Conservation (phyloP, 2,329 filamentous ascomycete species). For the Monilinia fructicola region DNA sequence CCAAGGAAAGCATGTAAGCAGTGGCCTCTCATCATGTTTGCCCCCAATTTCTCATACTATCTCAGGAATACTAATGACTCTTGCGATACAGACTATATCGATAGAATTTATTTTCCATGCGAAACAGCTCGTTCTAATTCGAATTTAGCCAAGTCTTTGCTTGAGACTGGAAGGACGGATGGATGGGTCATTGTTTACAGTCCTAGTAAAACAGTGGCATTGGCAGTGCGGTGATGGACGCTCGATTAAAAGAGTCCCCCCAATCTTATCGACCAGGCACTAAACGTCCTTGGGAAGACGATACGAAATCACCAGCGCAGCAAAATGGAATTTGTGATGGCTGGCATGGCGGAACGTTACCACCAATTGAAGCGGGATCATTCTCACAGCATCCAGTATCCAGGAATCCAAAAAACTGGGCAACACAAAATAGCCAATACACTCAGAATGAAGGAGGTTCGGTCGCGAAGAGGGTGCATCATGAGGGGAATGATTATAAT, state of each 20-base stretch:
- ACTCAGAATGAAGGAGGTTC: constrained; percentile 28
- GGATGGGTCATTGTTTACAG: constrained; percentile 31
- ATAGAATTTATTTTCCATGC: constrained; percentile 1
- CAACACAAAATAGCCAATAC: constrained; percentile 25
- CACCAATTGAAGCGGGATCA: constrained; percentile 34
- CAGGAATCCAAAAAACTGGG: constrained; percentile 21
- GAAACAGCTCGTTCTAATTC: not conserved
- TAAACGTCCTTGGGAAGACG: constrained; percentile 39
- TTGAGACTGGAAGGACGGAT: constrained; percentile 40
- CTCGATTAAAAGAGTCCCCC: constrained; percentile 35
- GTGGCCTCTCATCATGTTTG: constrained; percentile 20
- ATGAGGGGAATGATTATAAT: constrained; percentile 33
- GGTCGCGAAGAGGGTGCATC: constrained; percentile 31
- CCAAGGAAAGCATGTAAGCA: constrained; percentile 33
- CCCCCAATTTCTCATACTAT: not conserved
- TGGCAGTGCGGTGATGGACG: constrained; percentile 36
- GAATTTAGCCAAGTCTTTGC: not conserved
- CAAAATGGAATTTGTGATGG: constrained; percentile 24
- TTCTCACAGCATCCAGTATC: constrained; percentile 27
- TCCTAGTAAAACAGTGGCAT: constrained; percentile 34
- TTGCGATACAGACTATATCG: not conserved
- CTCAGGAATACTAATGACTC: constrained; percentile 9
- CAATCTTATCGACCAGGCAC: constrained; percentile 34
- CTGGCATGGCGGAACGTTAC: constrained; percentile 32
- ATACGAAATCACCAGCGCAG: constrained; percentile 18